phyloP scores from a whole-genome alignment of 1,284 basidiomycete species.

The Pyrrhoderma lamaoense region DNA sequence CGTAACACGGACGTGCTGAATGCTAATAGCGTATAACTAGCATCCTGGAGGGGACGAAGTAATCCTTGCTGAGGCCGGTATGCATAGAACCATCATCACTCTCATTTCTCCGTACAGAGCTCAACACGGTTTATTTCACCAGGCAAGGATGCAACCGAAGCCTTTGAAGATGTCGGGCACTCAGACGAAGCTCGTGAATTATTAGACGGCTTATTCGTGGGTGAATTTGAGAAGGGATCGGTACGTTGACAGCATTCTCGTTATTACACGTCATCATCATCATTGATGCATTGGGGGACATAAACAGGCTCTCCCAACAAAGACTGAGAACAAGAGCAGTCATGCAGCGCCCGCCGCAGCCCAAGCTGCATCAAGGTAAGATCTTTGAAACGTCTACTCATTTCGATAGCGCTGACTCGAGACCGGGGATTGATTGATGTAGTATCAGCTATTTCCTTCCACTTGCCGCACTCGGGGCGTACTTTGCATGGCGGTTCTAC shows the following conservation, averaged over 20 bases:
- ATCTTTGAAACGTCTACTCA: not conserved
- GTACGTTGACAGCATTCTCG: constrained; percentile 39
- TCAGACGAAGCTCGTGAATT: constrained; percentile 96
- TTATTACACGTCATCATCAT: constrained; percentile 10
- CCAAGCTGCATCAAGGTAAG: constrained; percentile 57
- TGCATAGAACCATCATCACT: constrained; percentile 31
- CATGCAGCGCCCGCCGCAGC: constrained; percentile 27
- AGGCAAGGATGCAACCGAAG: constrained; percentile 94
- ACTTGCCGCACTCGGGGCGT: constrained; percentile 63
- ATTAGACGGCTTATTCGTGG: constrained; percentile 70
- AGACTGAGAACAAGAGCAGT: constrained; percentile 31
- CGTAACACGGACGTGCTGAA: not conserved
- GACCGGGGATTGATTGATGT: constrained; percentile 8
- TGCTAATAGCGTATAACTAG: constrained; percentile 34
- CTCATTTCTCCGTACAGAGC: constrained; percentile 12
- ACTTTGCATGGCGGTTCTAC: constrained; percentile 79
- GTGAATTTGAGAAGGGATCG: constrained; percentile 65
- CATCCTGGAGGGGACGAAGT: constrained; percentile 99
- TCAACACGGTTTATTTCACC: constrained; percentile 18
- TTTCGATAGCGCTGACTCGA: constrained; percentile 14
- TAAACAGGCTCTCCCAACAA: constrained; percentile 21
- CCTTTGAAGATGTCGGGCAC: constrained; percentile 99
- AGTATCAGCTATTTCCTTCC: constrained; percentile 78
- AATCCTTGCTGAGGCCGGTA: constrained; percentile 86
- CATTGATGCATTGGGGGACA: constrained; percentile 6